These are phyloP conservation scores for Cyberlindnera americana DNA, from an alignment of 805 yeast species.

Conservation along the genomic window DNA sequence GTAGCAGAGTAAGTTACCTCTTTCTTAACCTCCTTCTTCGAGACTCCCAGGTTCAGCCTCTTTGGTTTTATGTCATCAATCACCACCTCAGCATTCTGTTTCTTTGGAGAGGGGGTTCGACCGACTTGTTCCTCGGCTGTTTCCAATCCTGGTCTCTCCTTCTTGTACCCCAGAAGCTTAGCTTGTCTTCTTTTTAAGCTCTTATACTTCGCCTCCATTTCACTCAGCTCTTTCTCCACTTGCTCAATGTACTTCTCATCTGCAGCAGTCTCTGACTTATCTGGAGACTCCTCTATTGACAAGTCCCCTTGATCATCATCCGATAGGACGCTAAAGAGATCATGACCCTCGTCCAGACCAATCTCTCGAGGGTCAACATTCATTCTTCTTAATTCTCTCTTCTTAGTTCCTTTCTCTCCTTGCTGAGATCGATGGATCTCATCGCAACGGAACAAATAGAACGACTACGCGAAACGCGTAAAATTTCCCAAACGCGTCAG, in stretches of 20 bases:
- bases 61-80: conserved; percentile 1
- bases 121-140: conserved; percentile 7
- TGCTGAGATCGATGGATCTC: no score
- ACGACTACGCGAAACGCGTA: conserved; percentile 3
- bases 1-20: no score
- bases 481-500: no score
- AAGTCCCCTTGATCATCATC: conserved; percentile 12
- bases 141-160: background rate
- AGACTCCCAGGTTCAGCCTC: conserved; percentile 1
- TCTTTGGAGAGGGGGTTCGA: conserved; percentile 17
- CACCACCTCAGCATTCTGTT: background rate
- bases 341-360: conserved; percentile 7
- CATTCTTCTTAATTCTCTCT: background rate
- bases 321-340: conserved; percentile 10
- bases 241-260: background rate
- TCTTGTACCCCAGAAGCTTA: background rate
- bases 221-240: background rate
- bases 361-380: conserved; percentile 16
- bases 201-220: background rate
- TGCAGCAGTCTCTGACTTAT: background rate
- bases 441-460: no score
- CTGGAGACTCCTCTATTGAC: no score
- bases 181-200: background rate
- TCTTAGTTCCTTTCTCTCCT: no score
- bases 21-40: no score